Percentiles rank a stretch among this genome's conserved stretches.
These are phyloP conservation scores for Biscogniauxia marginata DNA, from an alignment of 2,329 filamentous ascomycete species.

Conservation along the genomic window DNA sequence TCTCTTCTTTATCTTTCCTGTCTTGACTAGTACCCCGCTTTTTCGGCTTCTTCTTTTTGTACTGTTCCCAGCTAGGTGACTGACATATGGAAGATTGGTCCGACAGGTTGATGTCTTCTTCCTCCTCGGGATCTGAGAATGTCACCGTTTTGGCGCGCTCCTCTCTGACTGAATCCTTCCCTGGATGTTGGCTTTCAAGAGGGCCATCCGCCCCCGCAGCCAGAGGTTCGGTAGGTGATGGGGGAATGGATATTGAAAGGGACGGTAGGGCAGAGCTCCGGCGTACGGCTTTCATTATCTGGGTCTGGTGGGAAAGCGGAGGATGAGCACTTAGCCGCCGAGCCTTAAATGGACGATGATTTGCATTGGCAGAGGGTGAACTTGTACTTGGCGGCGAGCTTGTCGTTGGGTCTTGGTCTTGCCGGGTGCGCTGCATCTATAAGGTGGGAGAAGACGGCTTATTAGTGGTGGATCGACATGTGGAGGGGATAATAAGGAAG, in stretches of 20 bases:
- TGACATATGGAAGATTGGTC: slow-evolving; percentile 56
- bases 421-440: slow-evolving; percentile 38
- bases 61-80: slow-evolving; percentile 62
- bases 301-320: slow-evolving; percentile 33
- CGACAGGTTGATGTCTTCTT: slow-evolving; percentile 36
- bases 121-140: slow-evolving; percentile 35
- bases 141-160: slow-evolving; percentile 40
- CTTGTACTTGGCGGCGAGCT: slow-evolving; percentile 28
- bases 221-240: slow-evolving; percentile 23
- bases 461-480: slow-evolving; percentile 28
- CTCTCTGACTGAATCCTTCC: slow-evolving; percentile 21
- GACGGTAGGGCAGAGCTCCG: slow-evolving; percentile 31
- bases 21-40: slow-evolving; percentile 41
- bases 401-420: slow-evolving; percentile 30
- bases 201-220: slow-evolving; percentile 18
- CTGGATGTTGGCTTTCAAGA: slow-evolving; percentile 15
- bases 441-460: slow-evolving; percentile 27
- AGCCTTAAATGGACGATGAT: slow-evolving; percentile 30
- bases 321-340: slow-evolving; percentile 33
- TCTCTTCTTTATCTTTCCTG: slow-evolving; percentile 42
- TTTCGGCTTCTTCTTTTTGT: slow-evolving; percentile 50
- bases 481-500: slow-evolving; percentile 22
- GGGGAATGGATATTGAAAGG: slow-evolving; percentile 34
- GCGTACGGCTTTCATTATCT: slow-evolving; percentile 35
- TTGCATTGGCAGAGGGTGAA: slow-evolving; percentile 28